Conservation (phyloP, 768 basidiomycete species). For the Mycena galopus region DNA sequence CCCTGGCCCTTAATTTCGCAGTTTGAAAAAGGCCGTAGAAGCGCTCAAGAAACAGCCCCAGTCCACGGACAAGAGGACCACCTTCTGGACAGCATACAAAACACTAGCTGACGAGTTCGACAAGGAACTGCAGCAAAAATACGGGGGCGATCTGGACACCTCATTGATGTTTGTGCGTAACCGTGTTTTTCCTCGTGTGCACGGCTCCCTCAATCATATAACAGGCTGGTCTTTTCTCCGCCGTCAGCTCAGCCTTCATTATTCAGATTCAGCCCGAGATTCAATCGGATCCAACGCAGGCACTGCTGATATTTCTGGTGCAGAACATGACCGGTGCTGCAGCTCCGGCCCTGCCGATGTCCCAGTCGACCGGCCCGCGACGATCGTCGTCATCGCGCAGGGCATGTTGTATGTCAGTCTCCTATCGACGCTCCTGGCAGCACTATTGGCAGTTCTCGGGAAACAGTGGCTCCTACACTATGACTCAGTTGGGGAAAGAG, state of each 20-base stretch:
- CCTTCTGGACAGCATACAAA: slow-evolving; percentile 13
- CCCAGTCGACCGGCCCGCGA: neutral
- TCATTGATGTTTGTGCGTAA: slow-evolving; percentile 16
- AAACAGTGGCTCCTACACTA: slow-evolving; percentile 13
- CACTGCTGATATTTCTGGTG: neutral
- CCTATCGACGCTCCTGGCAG: slow-evolving; percentile 2
- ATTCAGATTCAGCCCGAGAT: no score
- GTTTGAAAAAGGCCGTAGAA: slow-evolving; percentile 1
- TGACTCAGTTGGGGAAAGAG: no score
- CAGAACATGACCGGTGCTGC: slow-evolving; percentile 9
- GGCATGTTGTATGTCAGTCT: slow-evolving; percentile 13
- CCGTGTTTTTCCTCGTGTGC: neutral
- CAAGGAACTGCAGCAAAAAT: slow-evolving; percentile 11
- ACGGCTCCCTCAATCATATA: neutral
- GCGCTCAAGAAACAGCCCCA: slow-evolving; percentile 3
- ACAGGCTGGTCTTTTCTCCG: slow-evolving; percentile 18
- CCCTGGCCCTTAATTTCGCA: neutral
- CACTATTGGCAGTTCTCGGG: slow-evolving; percentile 4
- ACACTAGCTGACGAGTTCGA: slow-evolving; percentile 5
- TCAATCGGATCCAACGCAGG: neutral
- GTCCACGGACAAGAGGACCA: slow-evolving; percentile 5
- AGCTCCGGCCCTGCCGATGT: neutral
- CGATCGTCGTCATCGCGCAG: slow-evolving; percentile 3
- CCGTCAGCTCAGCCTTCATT: no score
- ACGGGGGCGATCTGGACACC: slow-evolving; percentile 3